These are phyloP conservation scores for Fusarium nygamai DNA, from an alignment of 2,329 filamentous ascomycete species.

Conservation along the genomic window DNA sequence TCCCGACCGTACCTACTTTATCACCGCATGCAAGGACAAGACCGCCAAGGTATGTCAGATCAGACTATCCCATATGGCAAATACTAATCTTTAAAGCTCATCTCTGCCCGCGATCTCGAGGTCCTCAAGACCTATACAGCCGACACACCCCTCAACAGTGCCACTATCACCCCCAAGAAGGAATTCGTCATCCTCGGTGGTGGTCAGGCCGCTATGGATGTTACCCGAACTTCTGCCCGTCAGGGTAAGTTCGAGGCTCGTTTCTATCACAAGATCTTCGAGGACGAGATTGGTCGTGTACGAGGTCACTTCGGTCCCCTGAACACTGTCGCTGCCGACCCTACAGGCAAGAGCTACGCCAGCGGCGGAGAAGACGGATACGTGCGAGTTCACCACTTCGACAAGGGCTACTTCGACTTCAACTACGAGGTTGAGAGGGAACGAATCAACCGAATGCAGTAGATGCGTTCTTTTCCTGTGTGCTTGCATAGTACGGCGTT, in stretches of 20 bases:
- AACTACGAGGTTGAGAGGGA: slow-evolving; percentile 98
- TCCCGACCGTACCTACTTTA: slow-evolving; percentile 94
- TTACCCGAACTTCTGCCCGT: slow-evolving; percentile 90
- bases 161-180: slow-evolving; percentile 92
- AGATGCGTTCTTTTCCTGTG: slow-evolving; percentile 49
- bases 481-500: slow-evolving; percentile 57
- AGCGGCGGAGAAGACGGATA: slow-evolving; percentile 98
- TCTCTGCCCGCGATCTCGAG: slow-evolving; percentile 85
- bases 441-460: slow-evolving; percentile 60
- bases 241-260: slow-evolving; percentile 99
- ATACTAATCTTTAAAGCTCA: slow-evolving; percentile 63
- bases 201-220: slow-evolving; percentile 98
- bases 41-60: slow-evolving; percentile 76
- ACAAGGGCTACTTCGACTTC: slow-evolving; percentile 99
- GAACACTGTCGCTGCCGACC: slow-evolving; percentile 95
- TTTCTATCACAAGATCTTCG: slow-evolving; percentile 99
- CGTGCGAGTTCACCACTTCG: slow-evolving; percentile 97
- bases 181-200: slow-evolving; percentile 98
- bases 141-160: slow-evolving; percentile 97
- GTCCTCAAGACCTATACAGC: slow-evolving; percentile 91
- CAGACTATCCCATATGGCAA: background rate
- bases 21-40: slow-evolving; percentile 98
- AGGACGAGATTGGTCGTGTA: slow-evolving; percentile 97
- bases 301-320: slow-evolving; percentile 96
- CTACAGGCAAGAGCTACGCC: slow-evolving; percentile 90